Conservation (phyloP, 805 yeast species). For the Monosporozyma aerobia region DNA sequence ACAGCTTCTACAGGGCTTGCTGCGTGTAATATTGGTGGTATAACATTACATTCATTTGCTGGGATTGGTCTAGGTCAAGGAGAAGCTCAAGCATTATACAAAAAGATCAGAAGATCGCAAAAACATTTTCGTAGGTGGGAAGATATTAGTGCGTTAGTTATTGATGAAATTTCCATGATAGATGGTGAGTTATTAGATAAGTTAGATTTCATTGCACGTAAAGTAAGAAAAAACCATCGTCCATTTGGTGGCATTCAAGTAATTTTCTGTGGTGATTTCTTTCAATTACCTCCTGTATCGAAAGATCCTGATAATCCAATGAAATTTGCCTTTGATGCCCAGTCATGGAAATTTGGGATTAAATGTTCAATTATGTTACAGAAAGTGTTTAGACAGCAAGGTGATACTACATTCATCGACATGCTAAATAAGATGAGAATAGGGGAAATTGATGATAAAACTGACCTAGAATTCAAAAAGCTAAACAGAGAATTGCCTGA, state of each 20-base stretch:
- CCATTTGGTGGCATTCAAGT: conserved; percentile 82
- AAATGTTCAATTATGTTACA: conserved; percentile 47
- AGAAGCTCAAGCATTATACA: conserved; percentile 36
- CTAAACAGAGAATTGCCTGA: conserved; percentile 44
- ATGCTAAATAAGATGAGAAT: conserved; percentile 70
- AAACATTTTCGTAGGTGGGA: conserved; percentile 48
- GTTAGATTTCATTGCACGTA: conserved; percentile 50
- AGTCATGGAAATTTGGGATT: conserved; percentile 53
- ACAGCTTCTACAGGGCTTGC: conserved; percentile 84
- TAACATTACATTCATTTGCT: conserved; percentile 65
- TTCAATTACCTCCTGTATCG: conserved; percentile 62
- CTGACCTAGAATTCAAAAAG: conserved; percentile 41
- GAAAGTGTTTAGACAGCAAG: conserved; percentile 68
- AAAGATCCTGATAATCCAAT: conserved; percentile 24
- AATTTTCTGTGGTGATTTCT: conserved; percentile 72
- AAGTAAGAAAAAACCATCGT: conserved; percentile 33
- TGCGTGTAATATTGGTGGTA: conserved; percentile 74
- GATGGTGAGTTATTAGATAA: conserved; percentile 61
- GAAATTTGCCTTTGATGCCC: conserved; percentile 55
- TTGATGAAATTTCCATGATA: conserved; percentile 78
- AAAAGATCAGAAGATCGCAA: conserved; percentile 44
- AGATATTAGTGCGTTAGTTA: conserved; percentile 46
- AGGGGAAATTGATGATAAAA: conserved; percentile 45
- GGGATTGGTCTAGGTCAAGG: conserved; percentile 71
- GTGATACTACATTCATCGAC: conserved; percentile 56